Base-by-base conservation (phyloP, 345 rosid genomes). In the Eucalyptus viminalis region DNA sequence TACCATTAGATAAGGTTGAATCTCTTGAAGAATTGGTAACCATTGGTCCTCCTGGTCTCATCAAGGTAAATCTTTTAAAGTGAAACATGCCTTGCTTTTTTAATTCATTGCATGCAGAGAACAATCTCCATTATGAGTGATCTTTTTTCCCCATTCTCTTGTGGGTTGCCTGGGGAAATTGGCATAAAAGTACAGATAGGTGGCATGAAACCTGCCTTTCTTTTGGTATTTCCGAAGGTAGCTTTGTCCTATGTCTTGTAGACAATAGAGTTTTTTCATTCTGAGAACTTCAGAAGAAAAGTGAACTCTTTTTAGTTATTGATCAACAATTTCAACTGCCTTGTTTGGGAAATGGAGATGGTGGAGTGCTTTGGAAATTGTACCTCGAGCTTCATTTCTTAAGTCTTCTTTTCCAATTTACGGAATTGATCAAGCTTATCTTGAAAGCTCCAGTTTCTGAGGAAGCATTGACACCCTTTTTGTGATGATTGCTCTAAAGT, bases 21-120 rank as follows among this genome's bases (percentile, higher is more conserved):
- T 93, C 98, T 89, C 99, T 97, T 94, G 99, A 98, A 95, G 99
- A 97, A 88, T 90, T 96, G 89, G 99, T 96, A 87, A 88, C 93
- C 44, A 93, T 95, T 90, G 98, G 95, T 86, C 97, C 99, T 90
- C 96, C 96, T 81, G 94, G 90, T 88, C 94, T 95, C 89, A 93
- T 93, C 58, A 97, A 97, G 99, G 99, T 96, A 91, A 25, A 21
- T 40, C 21, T 87, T 58, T 45, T 86, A 54, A 69, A 53, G 50
- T 85, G 53, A 88, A 40, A 76, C 14, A 7, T 21, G 47, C 47
- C 85, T 40, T 76, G 85, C 85, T 40, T 72, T 40, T 72, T 76
- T 76, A 21, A 76, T 76, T 76, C 27, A 65, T 40, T 37, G 85
- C 29, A 40, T 76, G 47, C 85, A 76, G 47, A 40, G 85, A 76